A percentile compares a stretch with the other conserved stretches of the same genome.
These are phyloP conservation scores for Nemania diffusa DNA, from an alignment of 2,329 filamentous ascomycete genomes.

Conservation along the genomic window DNA sequence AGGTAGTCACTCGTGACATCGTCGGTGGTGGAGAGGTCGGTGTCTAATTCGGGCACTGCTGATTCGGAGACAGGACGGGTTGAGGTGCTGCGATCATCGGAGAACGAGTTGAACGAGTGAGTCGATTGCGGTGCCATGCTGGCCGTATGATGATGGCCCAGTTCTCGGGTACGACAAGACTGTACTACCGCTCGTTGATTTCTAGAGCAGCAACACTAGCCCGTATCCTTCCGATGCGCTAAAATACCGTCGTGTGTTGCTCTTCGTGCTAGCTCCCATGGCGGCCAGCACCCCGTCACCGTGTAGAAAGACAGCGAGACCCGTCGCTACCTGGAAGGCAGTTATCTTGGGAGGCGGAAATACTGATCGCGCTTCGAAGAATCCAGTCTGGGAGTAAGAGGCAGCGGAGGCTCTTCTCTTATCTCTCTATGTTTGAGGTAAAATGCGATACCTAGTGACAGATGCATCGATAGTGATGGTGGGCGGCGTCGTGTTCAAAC, in stretches of 20 bases:
- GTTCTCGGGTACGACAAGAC: conserved; percentile 29
- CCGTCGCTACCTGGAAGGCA: conserved; percentile 10
- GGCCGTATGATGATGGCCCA: conserved; percentile 32
- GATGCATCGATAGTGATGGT: neutral
- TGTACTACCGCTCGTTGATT: conserved; percentile 34
- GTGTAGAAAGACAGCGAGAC: conserved; percentile 20
- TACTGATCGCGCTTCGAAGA: neutral
- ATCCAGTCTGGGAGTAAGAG: neutral
- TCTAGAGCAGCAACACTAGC: conserved; percentile 33
- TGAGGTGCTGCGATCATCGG: conserved; percentile 39
- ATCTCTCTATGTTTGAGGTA: neutral
- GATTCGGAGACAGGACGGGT: conserved; percentile 41
- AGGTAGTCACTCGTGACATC: conserved; percentile 47
- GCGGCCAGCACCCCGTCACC: conserved; percentile 37
- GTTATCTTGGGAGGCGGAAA: neutral
- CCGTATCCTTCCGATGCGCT: conserved; percentile 36
- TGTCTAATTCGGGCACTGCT: conserved; percentile 45
- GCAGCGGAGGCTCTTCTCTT: neutral
- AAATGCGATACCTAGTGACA: conserved; percentile 2
- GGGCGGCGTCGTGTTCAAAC: conserved; percentile 4
- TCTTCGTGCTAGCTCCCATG: conserved; percentile 40
- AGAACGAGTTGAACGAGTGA: conserved; percentile 42
- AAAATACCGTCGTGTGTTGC: conserved; percentile 36
- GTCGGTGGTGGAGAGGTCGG: conserved; percentile 47
- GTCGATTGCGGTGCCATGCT: conserved; percentile 43